phyloP scores from a whole-genome alignment of 2,329 filamentous ascomycete genomes.

The Geosmithia putterillii region DNA sequence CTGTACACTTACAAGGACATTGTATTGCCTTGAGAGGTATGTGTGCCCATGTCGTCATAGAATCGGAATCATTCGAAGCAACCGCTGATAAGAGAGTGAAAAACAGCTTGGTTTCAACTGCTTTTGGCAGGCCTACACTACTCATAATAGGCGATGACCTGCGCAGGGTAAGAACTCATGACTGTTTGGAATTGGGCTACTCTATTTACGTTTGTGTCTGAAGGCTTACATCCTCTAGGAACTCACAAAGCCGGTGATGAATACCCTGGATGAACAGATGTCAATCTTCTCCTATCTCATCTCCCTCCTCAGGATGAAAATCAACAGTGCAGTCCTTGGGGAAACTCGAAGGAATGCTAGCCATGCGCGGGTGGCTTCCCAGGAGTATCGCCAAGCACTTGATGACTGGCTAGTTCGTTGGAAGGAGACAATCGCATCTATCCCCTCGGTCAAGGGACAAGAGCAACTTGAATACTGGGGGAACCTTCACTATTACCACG shows the following conservation, averaged over 20 bases:
- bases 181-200: not conserved
- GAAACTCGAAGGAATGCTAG: not conserved
- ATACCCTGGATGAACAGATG: slow-evolving; percentile 3
- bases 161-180: slow-evolving; percentile 3
- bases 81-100: not conserved
- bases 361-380: not conserved
- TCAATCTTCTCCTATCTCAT: slow-evolving; percentile 6
- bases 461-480: slow-evolving; percentile 1
- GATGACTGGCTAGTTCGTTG: slow-evolving; percentile 5
- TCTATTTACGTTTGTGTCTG: not conserved
- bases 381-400: slow-evolving; percentile 1
- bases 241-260: not conserved
- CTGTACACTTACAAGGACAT: slow-evolving; percentile 6
- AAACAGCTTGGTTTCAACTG: slow-evolving; percentile 5
- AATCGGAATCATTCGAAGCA: not conserved
- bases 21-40: slow-evolving; percentile 7
- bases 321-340: slow-evolving; percentile 4
- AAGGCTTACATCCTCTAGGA: not conserved
- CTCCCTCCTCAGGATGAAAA: slow-evolving; percentile 5
- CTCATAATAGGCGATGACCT: slow-evolving; percentile 6
- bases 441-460: not conserved
- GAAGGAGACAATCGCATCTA: not conserved
- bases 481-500: slow-evolving; percentile 3
- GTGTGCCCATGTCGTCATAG: not conserved
- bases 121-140: slow-evolving; percentile 5